Conservation (phyloP, 768 basidiomycete species). For the Fistulinella prunicolor region DNA sequence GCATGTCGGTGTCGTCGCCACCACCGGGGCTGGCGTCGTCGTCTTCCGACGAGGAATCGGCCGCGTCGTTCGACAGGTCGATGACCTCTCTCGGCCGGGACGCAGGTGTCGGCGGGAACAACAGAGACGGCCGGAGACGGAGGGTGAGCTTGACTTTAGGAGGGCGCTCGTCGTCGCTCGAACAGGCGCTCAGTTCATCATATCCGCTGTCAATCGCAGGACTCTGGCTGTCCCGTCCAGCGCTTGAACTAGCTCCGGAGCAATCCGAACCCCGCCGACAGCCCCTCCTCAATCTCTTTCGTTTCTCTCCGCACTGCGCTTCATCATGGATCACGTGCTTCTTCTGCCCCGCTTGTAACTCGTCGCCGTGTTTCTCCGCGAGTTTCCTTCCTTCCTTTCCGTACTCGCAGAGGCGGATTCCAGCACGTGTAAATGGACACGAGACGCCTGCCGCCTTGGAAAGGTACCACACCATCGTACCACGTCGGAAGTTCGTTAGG, state of each 20-base stretch:
- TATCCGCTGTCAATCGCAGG: conserved; percentile 26
- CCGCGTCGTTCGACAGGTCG: conserved; percentile 41
- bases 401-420: conserved; percentile 72
- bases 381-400: conserved; percentile 45
- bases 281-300: conserved; percentile 39
- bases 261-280: conserved; percentile 25
- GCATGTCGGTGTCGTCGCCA: conserved; percentile 20
- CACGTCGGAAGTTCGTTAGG: conserved; percentile 70
- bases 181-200: conserved; percentile 19
- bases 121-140: conserved; percentile 47
- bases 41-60: conserved; percentile 39
- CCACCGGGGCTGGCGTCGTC: conserved; percentile 24
- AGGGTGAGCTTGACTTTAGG: conserved; percentile 72
- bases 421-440: conserved; percentile 71
- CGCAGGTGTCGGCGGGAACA: conserved; percentile 18
- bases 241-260: conserved; percentile 8
- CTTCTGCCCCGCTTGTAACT: conserved; percentile 39
- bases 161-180: conserved; percentile 37
- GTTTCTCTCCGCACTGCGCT: conserved; percentile 45
- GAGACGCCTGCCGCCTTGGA: conserved; percentile 70
- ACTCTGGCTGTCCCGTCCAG: conserved; percentile 19
- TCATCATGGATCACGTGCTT: conserved; percentile 36
- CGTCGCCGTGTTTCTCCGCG: conserved; percentile 25
- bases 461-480: conserved; percentile 81
- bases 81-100: conserved; percentile 31